Conservation (phyloP, 441 rosid species). For the Erodium trifolium region DNA sequence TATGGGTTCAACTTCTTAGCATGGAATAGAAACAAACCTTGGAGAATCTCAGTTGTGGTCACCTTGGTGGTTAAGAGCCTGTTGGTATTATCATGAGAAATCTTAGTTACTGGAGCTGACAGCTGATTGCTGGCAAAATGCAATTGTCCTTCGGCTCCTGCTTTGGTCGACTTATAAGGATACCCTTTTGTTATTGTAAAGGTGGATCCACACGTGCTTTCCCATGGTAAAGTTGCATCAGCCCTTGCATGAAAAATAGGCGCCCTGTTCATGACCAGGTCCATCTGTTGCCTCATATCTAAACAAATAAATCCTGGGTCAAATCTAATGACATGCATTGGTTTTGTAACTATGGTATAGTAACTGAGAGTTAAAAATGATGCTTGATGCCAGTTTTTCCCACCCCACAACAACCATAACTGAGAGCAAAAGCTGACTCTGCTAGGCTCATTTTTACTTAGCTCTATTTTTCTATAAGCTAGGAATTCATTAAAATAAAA, state of each 20-base stretch:
- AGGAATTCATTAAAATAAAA: no score
- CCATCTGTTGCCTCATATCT: constrained; percentile 60
- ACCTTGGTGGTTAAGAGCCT: constrained; percentile 36
- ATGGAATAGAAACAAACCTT: constrained; percentile 34
- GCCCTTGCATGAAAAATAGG: constrained; percentile 21
- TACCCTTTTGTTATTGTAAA: constrained; percentile 39
- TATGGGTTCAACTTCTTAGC: neutral
- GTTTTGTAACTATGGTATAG: neutral
- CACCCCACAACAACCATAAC: no score
- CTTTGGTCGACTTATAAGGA: constrained; percentile 31
- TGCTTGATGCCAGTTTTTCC: neutral
- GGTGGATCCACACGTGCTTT: constrained; percentile 33
- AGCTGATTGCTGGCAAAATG: constrained; percentile 27
- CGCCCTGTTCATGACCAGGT: constrained; percentile 37
- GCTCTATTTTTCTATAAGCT: no score
- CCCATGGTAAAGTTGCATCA: constrained; percentile 36
- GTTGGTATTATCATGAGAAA: constrained; percentile 27
- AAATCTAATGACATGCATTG: constrained; percentile 18
- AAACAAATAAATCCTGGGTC: constrained; percentile 19
- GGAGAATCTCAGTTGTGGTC: constrained; percentile 28
- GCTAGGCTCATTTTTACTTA: neutral
- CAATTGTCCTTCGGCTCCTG: constrained; percentile 36
- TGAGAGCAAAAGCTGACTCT: neutral
- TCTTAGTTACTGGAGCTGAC: constrained; percentile 25
- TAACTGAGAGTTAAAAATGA: neutral